A percentile compares a stretch with the other conserved stretches of the same genome.
These are phyloP conservation scores for Fusarium liriodendri DNA, from an alignment of 2,329 filamentous ascomycete genomes.

Conservation along the genomic window DNA sequence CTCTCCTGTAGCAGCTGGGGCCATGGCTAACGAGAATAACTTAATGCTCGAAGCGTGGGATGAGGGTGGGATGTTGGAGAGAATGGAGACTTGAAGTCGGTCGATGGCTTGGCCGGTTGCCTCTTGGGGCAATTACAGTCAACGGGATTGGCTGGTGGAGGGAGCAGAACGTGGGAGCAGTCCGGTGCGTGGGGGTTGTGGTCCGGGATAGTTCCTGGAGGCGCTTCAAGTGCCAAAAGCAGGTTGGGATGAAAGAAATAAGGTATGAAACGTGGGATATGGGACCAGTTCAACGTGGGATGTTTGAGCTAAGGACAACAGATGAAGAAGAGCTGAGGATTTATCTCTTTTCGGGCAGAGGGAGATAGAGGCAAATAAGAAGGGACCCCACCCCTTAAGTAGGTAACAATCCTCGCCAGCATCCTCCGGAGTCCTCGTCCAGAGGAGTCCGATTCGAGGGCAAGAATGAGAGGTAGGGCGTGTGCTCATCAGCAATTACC, in stretches of 20 bases:
- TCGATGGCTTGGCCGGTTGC: constrained; percentile 47
- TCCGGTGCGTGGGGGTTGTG: constrained; percentile 42
- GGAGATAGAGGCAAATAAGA: constrained; percentile 23
- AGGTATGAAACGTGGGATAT: constrained; percentile 23
- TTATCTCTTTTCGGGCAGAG: constrained; percentile 29
- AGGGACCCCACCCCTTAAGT: constrained; percentile 45
- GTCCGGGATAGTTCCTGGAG: constrained; percentile 40
- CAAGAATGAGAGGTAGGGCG: constrained; percentile 30
- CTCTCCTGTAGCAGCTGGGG: constrained; percentile 61
- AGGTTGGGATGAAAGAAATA: constrained; percentile 28
- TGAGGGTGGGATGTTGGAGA: constrained; percentile 63
- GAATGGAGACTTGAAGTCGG: constrained; percentile 40
- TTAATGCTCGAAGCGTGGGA: constrained; percentile 62
- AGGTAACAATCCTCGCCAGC: constrained; percentile 36
- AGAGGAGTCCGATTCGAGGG: constrained; percentile 32
- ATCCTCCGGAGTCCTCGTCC: constrained; percentile 22
- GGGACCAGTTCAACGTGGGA: constrained; percentile 24
- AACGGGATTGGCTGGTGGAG: constrained; percentile 45
- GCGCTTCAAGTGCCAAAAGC: constrained; percentile 33
- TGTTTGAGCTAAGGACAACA: constrained; percentile 22
- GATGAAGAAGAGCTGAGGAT: constrained; percentile 13
- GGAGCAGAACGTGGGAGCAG: constrained; percentile 41
- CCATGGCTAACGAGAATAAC: constrained; percentile 52
- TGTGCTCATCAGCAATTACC: constrained; percentile 39
- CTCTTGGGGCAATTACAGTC: constrained; percentile 43